Base-by-base conservation (phyloP, 108 stramenopile genomes). In the Nitzschia sp. region DNA sequence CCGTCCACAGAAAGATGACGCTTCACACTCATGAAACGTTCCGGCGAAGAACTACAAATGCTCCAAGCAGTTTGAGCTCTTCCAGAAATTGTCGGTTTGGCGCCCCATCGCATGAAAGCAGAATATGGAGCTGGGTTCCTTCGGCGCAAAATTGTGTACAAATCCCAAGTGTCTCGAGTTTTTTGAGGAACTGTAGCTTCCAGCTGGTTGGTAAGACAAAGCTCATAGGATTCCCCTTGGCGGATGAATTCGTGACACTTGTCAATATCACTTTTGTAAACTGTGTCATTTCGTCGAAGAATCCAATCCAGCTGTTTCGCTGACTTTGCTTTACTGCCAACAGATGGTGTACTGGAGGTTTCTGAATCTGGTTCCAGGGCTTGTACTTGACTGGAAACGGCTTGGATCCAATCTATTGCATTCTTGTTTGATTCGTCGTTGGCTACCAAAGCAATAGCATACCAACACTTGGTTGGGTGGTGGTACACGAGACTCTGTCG, bases 1-100 rank as follows among this genome's bases (percentile, higher is more conserved):
- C 59, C 57, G 8, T 63, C 51, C 19, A 63, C 63, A 11, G 39
- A 52, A 44, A 65, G 40, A 24, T 46, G 39, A 52, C 73, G 70
- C 59, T 78, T 82, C 14, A 96, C 84, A 12, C 84, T 85, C 37
- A 96, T 69, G 65, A 96, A 97, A 29, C 94, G 88, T 81, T 98
- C 97, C 22, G 97, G 97, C 1, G 95, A 96, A 2, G 93, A 93
- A 38, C 95, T 96, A 64, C 95, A 96, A 54, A 97, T 87, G 10
- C 95, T 86, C 25, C 95, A 21, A 14, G 67, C 74, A 44, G 17
- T 34, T 34, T 34, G 29, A 38, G 7, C 40, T n/a, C 25, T 12
- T 34, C 19, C 14, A 0, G 8, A 9, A 15, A 17, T 53, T 26
- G 14, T 24, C 15, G 29, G 41, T 37, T 41, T 14, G 15, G 34